These are phyloP conservation scores for Saitozyma sp. DNA, from an alignment of 768 basidiomycete species.

Conservation along the genomic window DNA sequence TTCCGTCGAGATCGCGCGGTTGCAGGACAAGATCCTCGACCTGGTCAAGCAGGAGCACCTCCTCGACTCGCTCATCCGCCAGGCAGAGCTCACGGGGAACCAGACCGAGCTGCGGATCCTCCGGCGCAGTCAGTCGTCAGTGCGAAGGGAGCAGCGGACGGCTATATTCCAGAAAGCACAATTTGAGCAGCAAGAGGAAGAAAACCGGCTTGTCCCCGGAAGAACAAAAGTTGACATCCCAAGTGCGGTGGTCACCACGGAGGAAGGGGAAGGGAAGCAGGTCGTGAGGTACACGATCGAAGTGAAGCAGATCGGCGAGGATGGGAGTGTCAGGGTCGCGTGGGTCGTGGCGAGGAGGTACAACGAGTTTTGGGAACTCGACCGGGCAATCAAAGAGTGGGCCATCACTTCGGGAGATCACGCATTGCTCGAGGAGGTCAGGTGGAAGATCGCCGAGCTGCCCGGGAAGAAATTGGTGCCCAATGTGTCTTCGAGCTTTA, in stretches of 20 bases:
- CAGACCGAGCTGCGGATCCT: conserved; percentile 80
- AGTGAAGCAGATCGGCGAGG: conserved; percentile 79
- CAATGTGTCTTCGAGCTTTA: conserved; percentile 79
- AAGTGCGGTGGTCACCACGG: conserved; percentile 70
- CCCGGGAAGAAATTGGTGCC: conserved; percentile 91
- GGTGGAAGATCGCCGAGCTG: conserved; percentile 71
- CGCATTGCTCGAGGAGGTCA: conserved; percentile 57
- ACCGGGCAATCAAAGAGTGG: conserved; percentile 74
- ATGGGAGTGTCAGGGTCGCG: conserved; percentile 61
- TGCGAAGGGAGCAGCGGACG: conserved; percentile 79
- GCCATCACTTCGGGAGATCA: conserved; percentile 46
- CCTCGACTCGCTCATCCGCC: conserved; percentile 83
- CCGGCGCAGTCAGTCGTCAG: conserved; percentile 73
- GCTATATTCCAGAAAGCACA: conserved; percentile 85
- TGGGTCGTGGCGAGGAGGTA: conserved; percentile 94
- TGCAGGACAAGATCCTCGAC: conserved; percentile 72
- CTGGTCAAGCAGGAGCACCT: conserved; percentile 77
- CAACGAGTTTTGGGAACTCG: conserved; percentile 90
- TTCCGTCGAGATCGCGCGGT: conserved; percentile 65
- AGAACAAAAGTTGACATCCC: conserved; percentile 82
- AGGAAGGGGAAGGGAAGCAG: conserved; percentile 72
- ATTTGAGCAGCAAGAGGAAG: conserved; percentile 91
- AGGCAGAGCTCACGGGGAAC: conserved; percentile 91
- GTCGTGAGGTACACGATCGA: conserved; percentile 91
- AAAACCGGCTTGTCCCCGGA: conserved; percentile 79